phyloP scores from a whole-genome alignment of 2,329 filamentous ascomycete species.

The Nigrospora osmanthi region DNA sequence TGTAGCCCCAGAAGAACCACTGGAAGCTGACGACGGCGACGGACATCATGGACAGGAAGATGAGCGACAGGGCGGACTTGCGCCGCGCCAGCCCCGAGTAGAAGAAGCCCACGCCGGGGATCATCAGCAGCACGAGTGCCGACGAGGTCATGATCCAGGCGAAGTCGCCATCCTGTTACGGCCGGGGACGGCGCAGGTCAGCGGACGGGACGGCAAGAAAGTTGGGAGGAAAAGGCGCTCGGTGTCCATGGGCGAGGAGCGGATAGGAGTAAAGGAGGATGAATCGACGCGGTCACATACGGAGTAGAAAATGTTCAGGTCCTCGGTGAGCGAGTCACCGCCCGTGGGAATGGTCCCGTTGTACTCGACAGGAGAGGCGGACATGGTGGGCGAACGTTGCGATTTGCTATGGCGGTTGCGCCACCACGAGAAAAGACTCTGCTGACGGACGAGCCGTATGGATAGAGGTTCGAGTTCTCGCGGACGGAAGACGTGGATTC shows the following conservation, averaged over 20 bases:
- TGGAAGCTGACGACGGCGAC: constrained; percentile 76
- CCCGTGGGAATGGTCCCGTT: constrained; percentile 50
- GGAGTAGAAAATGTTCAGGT: constrained; percentile 72
- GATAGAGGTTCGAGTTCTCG: no score
- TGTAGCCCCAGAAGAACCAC: constrained; percentile 97
- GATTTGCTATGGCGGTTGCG: no score
- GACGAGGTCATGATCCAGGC: constrained; percentile 72
- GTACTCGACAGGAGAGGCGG: constrained; percentile 27
- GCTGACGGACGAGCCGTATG: no score
- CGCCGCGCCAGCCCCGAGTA: constrained; percentile 84
- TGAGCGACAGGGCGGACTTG: constrained; percentile 80
- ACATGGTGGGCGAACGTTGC: constrained; percentile 1
- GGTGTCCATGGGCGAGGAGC: constrained; percentile 5
- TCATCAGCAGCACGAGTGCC: constrained; percentile 83
- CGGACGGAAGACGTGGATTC: no score
- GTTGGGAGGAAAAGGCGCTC: no score
- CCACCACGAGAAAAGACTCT: no score
- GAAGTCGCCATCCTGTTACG: constrained; percentile 64
- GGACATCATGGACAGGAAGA: constrained; percentile 79
- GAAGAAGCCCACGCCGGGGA: constrained; percentile 90
- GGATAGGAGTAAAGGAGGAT: constrained; percentile 17
- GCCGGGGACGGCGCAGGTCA: no score
- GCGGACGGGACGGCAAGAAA: no score
- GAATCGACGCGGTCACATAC: no score
- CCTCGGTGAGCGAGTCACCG: constrained; percentile 43